Conservation (phyloP, 306 rosid species). For the Trifolium fragiferum region DNA sequence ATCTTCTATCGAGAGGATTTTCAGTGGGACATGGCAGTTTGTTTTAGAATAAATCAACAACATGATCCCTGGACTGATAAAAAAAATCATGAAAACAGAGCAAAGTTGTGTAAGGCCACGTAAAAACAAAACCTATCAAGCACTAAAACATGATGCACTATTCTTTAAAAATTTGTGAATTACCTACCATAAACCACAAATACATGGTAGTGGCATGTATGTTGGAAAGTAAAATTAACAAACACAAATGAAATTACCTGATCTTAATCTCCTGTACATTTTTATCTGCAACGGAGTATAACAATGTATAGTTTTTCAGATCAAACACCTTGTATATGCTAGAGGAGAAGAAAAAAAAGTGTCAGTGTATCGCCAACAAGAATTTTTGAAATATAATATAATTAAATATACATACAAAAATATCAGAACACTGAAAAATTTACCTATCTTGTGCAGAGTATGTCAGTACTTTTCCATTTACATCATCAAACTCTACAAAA, state of each 20-base stretch:
- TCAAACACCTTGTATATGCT: conserved; percentile 97
- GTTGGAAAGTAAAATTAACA: conserved; percentile 28
- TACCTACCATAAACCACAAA: conserved; percentile 9
- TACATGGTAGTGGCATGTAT: conserved; percentile 7
- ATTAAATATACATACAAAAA: conserved; percentile 20
- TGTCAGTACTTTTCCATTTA: conserved; percentile 95
- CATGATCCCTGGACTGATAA: conserved; percentile 92
- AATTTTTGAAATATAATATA: conserved; percentile 11
- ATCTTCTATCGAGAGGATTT: conserved; percentile 94
- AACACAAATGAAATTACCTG: conserved; percentile 56
- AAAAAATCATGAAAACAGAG: conserved; percentile 37
- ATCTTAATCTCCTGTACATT: conserved; percentile 97
- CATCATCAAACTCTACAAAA: conserved; percentile 98
- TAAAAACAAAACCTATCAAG: conserved; percentile 11
- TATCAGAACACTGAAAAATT: conserved; percentile 26
- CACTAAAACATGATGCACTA: conserved; percentile 2
- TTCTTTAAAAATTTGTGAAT: background rate
- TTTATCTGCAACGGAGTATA: conserved; percentile 88
- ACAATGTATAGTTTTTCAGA: conserved; percentile 89
- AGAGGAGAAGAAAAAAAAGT: conserved; percentile 3
- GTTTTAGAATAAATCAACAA: conserved; percentile 81
- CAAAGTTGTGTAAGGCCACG: conserved; percentile 22
- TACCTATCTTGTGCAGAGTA: conserved; percentile 94
- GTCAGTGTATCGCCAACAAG: conserved; percentile 34
- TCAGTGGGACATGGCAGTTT: conserved; percentile 86